These are phyloP conservation scores for Serendipita sp. DNA, from an alignment of 768 basidiomycete species.

Conservation along the genomic window DNA sequence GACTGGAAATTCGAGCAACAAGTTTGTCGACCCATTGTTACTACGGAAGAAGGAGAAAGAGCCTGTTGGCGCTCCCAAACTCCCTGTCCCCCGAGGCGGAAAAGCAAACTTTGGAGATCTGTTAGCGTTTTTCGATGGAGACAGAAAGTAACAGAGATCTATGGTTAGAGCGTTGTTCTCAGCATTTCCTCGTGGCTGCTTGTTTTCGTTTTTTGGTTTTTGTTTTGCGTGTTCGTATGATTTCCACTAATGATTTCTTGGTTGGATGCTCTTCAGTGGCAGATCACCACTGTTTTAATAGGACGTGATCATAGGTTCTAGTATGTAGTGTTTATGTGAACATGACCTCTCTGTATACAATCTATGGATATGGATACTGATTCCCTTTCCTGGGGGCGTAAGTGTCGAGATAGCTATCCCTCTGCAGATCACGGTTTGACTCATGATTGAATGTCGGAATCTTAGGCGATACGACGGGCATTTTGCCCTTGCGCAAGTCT, in stretches of 20 bases:
- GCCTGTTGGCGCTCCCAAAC: conserved; percentile 25
- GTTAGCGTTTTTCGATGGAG: conserved; percentile 65
- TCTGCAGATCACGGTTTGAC: no score
- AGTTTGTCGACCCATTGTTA: conserved; percentile 66
- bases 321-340: no score
- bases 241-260: neutral
- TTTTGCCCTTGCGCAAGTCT: no score
- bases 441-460: no score
- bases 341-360: no score
- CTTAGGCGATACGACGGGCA: no score
- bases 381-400: no score
- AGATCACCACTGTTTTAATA: no score
- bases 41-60: conserved; percentile 46
- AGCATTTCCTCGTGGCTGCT: neutral
- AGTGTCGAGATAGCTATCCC: no score
- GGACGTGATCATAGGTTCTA: no score
- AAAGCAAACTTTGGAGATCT: conserved; percentile 65
- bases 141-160: conserved; percentile 10
- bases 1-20: conserved; percentile 21
- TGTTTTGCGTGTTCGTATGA: neutral
- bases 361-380: no score
- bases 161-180: neutral
- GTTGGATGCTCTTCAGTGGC: neutral
- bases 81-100: conserved; percentile 29
- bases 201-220: neutral